Conservation (phyloP, 371 early-diverging fungal genomes). For the Dinochytrium kinnereticum region DNA sequence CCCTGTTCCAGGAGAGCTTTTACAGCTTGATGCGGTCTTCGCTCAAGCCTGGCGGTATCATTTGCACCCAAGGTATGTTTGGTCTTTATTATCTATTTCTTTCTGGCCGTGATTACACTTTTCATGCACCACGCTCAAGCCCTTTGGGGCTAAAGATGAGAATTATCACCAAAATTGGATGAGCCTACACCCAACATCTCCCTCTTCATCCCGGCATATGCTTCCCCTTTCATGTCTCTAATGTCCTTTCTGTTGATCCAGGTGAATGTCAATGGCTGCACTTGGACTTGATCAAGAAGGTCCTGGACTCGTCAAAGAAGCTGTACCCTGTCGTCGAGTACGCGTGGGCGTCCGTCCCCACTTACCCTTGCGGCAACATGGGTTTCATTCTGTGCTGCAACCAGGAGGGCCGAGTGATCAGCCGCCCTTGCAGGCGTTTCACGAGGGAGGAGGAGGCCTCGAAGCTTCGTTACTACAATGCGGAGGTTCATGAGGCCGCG, state of each 20-base stretch:
- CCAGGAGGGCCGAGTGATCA: conserved; percentile 70
- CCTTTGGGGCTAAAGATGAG: conserved; percentile 34
- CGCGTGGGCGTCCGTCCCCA: conserved; percentile 92
- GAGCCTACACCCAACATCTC: conserved; percentile 13
- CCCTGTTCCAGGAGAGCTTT: conserved; percentile 88
- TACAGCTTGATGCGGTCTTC: conserved; percentile 90
- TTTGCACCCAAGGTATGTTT: conserved; percentile 86
- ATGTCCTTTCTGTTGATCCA: too few species aligned
- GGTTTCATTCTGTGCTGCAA: conserved; percentile 93
- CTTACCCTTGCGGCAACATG: conserved; percentile 97
- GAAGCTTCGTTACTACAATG: conserved; percentile 88
- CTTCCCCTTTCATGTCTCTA: background rate
- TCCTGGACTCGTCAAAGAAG: conserved; percentile 74
- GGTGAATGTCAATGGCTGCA: conserved; percentile 98
- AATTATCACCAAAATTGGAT: conserved; percentile 33
- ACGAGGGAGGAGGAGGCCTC: conserved; percentile 79
- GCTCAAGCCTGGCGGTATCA: conserved; percentile 88
- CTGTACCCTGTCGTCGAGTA: conserved; percentile 91
- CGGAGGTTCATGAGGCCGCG: conserved; percentile 90
- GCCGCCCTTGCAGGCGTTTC: conserved; percentile 79
- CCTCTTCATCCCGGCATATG: background rate
- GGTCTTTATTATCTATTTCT: background rate
- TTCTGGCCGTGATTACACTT: conserved; percentile 34
- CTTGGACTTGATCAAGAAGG: conserved; percentile 84
- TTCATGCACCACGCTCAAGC: conserved; percentile 54